These are phyloP conservation scores for Trichoderma semiorbis DNA, from an alignment of 2,329 filamentous ascomycete genomes.

Conservation along the genomic window DNA sequence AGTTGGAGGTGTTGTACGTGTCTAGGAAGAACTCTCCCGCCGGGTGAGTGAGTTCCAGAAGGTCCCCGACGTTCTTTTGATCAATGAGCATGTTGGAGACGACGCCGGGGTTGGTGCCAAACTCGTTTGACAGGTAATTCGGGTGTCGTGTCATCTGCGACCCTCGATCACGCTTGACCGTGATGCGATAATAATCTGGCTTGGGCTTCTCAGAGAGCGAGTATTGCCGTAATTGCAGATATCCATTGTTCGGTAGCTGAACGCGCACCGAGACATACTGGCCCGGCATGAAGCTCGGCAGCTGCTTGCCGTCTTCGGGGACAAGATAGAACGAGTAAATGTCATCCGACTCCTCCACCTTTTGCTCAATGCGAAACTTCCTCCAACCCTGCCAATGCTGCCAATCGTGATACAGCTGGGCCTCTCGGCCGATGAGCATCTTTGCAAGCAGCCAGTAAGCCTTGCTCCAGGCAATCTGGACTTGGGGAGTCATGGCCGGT, in stretches of 20 bases:
- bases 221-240: constrained; percentile 67
- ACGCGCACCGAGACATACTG: constrained; percentile 68
- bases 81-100: constrained; percentile 69
- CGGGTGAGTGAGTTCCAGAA: constrained; percentile 64
- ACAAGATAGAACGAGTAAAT: constrained; percentile 69
- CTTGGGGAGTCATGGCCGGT: constrained; percentile 58
- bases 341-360: constrained; percentile 63
- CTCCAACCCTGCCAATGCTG: constrained; percentile 65
- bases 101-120: constrained; percentile 54
- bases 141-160: constrained; percentile 35
- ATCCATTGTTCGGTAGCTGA: constrained; percentile 53
- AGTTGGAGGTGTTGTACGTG: constrained; percentile 34
- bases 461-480: constrained; percentile 64
- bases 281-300: constrained; percentile 64
- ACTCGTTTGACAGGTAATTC: constrained; percentile 25
- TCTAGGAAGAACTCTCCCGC: constrained; percentile 59
- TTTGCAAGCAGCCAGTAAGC: constrained; percentile 72
- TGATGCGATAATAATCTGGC: constrained; percentile 64
- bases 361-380: constrained; percentile 61
- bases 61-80: constrained; percentile 56
- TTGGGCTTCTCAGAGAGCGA: constrained; percentile 65
- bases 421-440: constrained; percentile 66
- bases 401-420: constrained; percentile 58
- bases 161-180: constrained; percentile 64
- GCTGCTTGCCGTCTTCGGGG: constrained; percentile 56